Base-by-base conservation (phyloP, 805 yeast genomes). In the Blastobotrys attinorum region DNA sequence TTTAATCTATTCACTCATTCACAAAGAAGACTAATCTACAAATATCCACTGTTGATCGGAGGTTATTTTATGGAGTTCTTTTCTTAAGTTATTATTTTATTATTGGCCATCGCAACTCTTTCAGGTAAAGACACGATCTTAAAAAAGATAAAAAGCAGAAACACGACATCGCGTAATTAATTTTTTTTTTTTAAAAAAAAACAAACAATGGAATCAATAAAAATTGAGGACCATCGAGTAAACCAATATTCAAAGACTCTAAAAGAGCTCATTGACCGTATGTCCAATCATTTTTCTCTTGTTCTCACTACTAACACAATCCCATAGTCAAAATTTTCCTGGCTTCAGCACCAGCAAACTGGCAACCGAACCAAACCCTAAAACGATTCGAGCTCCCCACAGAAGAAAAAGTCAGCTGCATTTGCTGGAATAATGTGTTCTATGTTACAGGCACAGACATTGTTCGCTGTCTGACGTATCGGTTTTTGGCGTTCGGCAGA, bases 391-490 rank as follows among this genome's bases (percentile, higher is more conserved):
- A 81, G 58, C 65, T 90, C 40, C 88, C 87, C 54, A 83, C 82
- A 50, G 94, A 85, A 47, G 96, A 89, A 61, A 92, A 90, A 2
- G 87, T 90, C 52, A 87, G 87, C n/a, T 90, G 98, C 64, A 87
- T 92, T 1, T 81, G 74, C 53, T 90, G 97, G 97, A 84, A 87
- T 56, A 83, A 83, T 57, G 67, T 89, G 11, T 90, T 83, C 60
- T 89, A 83, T 64, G 76, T 90, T 39, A 90, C 97, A 0, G 97
- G 97, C 2, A 90, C 97, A 0, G 97, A 92, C 67, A 89, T 90
- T 46, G 96, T 92, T 38, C 77, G 96, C 46, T 86, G 96, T 61
- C 77, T 90, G 40, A 83, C 88, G 15, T 92, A 83, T 62, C 78
- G 90, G 52, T 83, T 90, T 66, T 82, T 81, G 54, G 88, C 87